These are phyloP conservation scores for Urtica urens DNA, from an alignment of 306 rosid species.

Conservation along the genomic window DNA sequence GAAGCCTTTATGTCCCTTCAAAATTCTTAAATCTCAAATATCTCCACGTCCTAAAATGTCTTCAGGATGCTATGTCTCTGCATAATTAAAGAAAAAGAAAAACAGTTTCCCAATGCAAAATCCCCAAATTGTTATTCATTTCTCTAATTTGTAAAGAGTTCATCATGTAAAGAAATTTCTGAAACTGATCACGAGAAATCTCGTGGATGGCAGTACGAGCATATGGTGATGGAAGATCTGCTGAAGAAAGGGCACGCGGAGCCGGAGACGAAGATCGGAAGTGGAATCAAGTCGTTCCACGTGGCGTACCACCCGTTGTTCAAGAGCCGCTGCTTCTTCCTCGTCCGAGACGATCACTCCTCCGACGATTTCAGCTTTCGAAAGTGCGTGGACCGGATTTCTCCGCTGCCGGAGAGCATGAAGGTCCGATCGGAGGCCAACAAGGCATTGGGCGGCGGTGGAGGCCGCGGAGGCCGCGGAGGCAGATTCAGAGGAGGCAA, in stretches of 20 bases:
- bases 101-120: too few relatives aligned
- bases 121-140: too few relatives aligned
- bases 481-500: constrained; percentile 48
- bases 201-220: constrained; percentile 61
- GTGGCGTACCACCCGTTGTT: constrained; percentile 60
- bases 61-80: too few relatives aligned
- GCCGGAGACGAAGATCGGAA: constrained; percentile 44
- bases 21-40: too few relatives aligned
- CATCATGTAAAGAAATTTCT: too few relatives aligned
- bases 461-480: constrained; percentile 38
- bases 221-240: constrained; percentile 51
- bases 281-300: constrained; percentile 49
- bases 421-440: constrained; percentile 36
- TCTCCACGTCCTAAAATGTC: too few relatives aligned
- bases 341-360: constrained; percentile 51
- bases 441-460: constrained; percentile 36
- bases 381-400: constrained; percentile 69
- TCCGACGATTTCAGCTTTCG: constrained; percentile 83
- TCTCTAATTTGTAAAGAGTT: too few relatives aligned
- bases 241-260: constrained; percentile 62
- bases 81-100: too few relatives aligned
- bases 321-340: constrained; percentile 75
- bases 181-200: too few relatives aligned
- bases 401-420: constrained; percentile 74
- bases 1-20: too few relatives aligned